Conservation (phyloP, 768 basidiomycete species). For the Calocera viscosa region DNA sequence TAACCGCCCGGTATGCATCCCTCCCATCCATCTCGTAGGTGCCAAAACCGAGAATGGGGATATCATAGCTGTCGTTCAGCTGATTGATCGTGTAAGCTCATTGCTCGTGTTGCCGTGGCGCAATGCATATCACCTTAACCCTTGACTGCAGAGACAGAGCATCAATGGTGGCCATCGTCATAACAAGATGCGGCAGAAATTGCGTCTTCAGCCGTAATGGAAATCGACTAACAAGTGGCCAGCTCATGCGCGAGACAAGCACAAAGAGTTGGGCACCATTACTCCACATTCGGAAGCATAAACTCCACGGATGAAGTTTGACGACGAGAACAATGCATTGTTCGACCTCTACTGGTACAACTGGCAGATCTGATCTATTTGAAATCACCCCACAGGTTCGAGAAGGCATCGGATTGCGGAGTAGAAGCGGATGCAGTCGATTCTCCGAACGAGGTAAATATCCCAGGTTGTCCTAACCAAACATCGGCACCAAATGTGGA, state of each 20-base stretch:
- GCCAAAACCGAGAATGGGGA: slow-evolving; percentile 51
- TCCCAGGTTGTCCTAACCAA: not conserved
- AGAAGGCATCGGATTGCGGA: slow-evolving; percentile 70
- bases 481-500: slow-evolving; percentile 13
- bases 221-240: not conserved
- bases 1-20: slow-evolving; percentile 45
- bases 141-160: not conserved
- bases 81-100: not conserved
- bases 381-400: slow-evolving; percentile 73
- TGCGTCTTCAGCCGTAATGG: not conserved
- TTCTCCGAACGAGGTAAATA: slow-evolving; percentile 27
- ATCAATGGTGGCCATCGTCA: not conserved
- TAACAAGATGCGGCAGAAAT: not conserved
- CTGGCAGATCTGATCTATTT: slow-evolving; percentile 35
- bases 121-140: not conserved
- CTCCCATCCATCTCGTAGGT: slow-evolving; percentile 50
- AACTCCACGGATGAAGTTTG: not conserved
- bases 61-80: slow-evolving; percentile 36
- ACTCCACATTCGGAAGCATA: not conserved
- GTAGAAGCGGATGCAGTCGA: slow-evolving; percentile 25
- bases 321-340: not conserved
- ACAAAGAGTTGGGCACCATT: not conserved
- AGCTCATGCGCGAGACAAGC: not conserved
- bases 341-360: not conserved
- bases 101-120: too few relatives aligned